Conservation (phyloP, 2,329 filamentous ascomycete genomes). For the Thermomyces lanuginosus region DNA sequence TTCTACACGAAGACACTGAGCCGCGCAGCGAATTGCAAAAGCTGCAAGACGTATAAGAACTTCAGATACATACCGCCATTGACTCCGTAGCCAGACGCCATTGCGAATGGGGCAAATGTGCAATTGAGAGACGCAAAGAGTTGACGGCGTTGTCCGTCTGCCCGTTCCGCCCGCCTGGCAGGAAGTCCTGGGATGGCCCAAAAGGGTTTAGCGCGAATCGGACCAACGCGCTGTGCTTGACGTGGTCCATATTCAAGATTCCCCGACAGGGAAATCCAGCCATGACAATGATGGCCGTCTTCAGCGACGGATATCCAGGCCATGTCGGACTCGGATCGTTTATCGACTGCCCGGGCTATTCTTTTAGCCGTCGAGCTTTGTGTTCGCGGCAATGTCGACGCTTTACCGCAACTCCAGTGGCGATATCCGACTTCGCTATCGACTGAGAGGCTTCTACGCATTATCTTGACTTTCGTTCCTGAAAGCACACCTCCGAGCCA, state of each 20-base stretch:
- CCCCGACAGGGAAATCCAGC: not conserved
- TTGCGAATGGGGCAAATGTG: too few species aligned
- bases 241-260: slow-evolving; percentile 15
- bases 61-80: slow-evolving; percentile 29
- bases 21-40: slow-evolving; percentile 6
- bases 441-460: slow-evolving; percentile 39
- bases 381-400: slow-evolving; percentile 36
- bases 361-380: slow-evolving; percentile 43
- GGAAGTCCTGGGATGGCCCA: too few species aligned
- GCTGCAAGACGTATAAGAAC: slow-evolving; percentile 6
- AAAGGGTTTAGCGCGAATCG: too few species aligned
- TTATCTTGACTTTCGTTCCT: slow-evolving; percentile 46
- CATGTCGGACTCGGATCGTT: slow-evolving; percentile 23
- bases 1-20: not conserved
- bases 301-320: slow-evolving; percentile 11
- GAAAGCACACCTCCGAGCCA: slow-evolving; percentile 37
- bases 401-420: slow-evolving; percentile 36
- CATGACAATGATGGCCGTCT: too few species aligned
- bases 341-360: slow-evolving; percentile 41
- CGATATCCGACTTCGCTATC: slow-evolving; percentile 32
- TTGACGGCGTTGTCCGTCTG: not conserved
- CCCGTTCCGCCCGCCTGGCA: too few species aligned
- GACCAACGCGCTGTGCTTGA: too few species aligned
- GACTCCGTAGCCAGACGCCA: slow-evolving; percentile 40
- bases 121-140: too few species aligned